Conservation (phyloP, 805 yeast genomes). For the Starmerella sp. region DNA sequence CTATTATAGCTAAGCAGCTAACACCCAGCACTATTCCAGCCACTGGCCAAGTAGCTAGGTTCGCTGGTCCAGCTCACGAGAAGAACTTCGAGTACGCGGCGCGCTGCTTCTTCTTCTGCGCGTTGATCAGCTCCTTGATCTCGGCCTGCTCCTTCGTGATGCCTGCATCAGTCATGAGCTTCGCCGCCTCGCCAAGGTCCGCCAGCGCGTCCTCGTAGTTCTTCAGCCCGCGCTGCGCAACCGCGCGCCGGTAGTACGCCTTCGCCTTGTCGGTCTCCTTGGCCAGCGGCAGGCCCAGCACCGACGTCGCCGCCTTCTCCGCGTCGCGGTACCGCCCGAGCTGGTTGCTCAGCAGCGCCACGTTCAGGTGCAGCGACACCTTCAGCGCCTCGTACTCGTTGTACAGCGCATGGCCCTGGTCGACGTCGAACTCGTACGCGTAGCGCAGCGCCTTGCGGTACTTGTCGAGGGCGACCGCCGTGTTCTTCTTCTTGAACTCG, state of each 20-base stretch:
- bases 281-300: slow-evolving; percentile 44
- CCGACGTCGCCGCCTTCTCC: slow-evolving; percentile 51
- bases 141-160: slow-evolving; percentile 53
- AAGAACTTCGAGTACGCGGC: slow-evolving; percentile 36
- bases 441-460: slow-evolving; percentile 63
- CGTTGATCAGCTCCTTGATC: slow-evolving; percentile 41
- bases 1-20: too few relatives aligned
- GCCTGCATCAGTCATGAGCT: slow-evolving; percentile 62
- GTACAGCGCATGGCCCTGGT: slow-evolving; percentile 32
- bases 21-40: too few relatives aligned
- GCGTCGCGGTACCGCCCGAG: slow-evolving; percentile 43
- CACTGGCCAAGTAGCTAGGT: too few relatives aligned
- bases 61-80: slow-evolving; percentile 7
- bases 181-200: slow-evolving; percentile 55
- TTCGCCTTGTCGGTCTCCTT: slow-evolving; percentile 66
- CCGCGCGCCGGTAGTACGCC: slow-evolving; percentile 78
- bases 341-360: slow-evolving; percentile 64
- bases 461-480: slow-evolving; percentile 48
- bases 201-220: slow-evolving; percentile 60
- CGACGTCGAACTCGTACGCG: slow-evolving; percentile 63
- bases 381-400: slow-evolving; percentile 44
- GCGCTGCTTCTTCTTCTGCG: slow-evolving; percentile 38
- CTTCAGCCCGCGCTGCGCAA: slow-evolving; percentile 51
- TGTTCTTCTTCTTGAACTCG: slow-evolving; percentile 55
- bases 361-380: slow-evolving; percentile 56